Evolutionary conservation across 345 rosid genomes (phyloP).

Genomic region (Corymbia maculata): DNA sequence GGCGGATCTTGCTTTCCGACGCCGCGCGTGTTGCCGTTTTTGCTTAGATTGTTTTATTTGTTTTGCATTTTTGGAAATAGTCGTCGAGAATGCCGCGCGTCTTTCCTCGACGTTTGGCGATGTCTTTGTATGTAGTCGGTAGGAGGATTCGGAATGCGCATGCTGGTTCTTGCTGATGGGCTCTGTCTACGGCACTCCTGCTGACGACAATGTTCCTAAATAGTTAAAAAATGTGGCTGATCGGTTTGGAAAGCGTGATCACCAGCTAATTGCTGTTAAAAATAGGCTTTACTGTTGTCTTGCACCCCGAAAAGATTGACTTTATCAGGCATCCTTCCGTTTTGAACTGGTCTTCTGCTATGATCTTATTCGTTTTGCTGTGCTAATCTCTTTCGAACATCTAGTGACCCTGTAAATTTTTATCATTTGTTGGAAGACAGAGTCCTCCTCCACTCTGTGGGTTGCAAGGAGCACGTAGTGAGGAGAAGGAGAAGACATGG

Average conservation of each 20-base stretch:
- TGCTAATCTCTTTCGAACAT: background rate
- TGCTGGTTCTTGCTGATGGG: background rate
- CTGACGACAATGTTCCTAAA: background rate
- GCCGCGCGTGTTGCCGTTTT: background rate
- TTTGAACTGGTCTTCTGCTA: background rate
- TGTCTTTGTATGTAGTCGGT: background rate
- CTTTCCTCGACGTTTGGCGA: background rate
- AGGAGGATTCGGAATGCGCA: background rate
- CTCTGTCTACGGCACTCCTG: background rate
- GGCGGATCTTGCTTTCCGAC: background rate
- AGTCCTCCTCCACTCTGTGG: background rate
- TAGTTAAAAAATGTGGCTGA: background rate
- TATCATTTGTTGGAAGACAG: background rate
- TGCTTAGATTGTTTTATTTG: background rate
- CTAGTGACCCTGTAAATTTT: background rate
- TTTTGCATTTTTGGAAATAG: background rate
- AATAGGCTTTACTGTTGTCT: background rate
- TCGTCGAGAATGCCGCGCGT: background rate
- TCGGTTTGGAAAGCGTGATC: background rate
- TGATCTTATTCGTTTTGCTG: background rate
- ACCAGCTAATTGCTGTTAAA: background rate
- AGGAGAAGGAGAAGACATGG: constrained; percentile 30
- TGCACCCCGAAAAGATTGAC: background rate
- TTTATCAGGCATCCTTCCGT: background rate
- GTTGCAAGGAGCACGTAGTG: background rate